Evolutionary conservation across 2,329 filamentous ascomycete genomes (phyloP).

Genomic region (Hypoxylon sp.): DNA sequence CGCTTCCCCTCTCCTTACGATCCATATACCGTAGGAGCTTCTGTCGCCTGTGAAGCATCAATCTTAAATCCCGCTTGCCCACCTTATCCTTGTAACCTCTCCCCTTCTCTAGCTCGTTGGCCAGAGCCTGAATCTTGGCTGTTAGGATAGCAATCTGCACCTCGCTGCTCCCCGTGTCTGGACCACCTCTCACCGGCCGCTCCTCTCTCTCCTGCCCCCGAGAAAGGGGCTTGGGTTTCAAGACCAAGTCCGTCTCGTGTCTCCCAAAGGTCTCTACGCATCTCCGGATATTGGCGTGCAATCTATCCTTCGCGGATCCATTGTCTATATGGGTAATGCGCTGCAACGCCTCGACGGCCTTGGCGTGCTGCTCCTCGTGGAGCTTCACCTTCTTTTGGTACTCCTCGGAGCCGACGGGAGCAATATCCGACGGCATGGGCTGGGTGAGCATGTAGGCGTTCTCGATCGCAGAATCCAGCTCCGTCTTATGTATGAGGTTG

Average conservation of each 20-base stretch:
- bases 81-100: constrained; percentile 86
- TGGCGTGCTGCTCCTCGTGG: constrained; percentile 70
- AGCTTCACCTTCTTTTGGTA: constrained; percentile 52
- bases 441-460: constrained; percentile 76
- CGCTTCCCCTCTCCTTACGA: constrained; percentile 88
- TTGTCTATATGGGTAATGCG: constrained; percentile 84
- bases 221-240: constrained; percentile 71
- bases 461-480: constrained; percentile 74
- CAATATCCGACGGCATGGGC: constrained; percentile 58
- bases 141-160: constrained; percentile 98
- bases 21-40: constrained; percentile 89
- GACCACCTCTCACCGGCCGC: constrained; percentile 74
- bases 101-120: constrained; percentile 74
- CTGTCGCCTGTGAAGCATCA: constrained; percentile 89
- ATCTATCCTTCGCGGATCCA: constrained; percentile 80
- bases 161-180: constrained; percentile 93
- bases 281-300: constrained; percentile 83
- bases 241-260: constrained; percentile 81
- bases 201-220: constrained; percentile 56
- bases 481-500: constrained; percentile 76
- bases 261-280: constrained; percentile 91
- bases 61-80: constrained; percentile 89
- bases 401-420: constrained; percentile 55
- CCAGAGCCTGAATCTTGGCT: constrained; percentile 87
- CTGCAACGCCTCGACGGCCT: constrained; percentile 78